A percentile compares a stretch with the other conserved stretches of the same genome.
Conservation (phyloP, 768 basidiomycete species). For the Dentipellis sp. region DNA sequence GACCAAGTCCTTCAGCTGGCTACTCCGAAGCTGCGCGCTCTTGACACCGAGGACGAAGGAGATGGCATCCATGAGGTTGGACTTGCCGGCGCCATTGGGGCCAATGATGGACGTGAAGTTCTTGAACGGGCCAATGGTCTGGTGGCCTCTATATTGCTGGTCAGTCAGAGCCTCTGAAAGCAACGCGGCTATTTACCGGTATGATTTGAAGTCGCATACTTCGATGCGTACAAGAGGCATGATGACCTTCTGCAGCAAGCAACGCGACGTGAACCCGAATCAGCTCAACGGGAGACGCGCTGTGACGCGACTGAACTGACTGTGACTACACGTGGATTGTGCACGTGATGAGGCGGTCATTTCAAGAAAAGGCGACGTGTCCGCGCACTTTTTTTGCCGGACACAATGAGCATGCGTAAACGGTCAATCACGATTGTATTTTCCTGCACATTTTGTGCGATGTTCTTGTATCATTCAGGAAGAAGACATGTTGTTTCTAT, state of each 20-base stretch:
- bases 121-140: constrained; percentile 84
- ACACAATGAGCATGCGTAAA: too few relatives aligned
- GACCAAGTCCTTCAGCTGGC: constrained; percentile 90
- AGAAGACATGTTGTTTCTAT: too few relatives aligned
- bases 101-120: constrained; percentile 96
- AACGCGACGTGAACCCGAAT: neutral
- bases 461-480: too few relatives aligned
- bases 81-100: constrained; percentile 98
- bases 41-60: constrained; percentile 97
- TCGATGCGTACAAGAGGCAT: constrained; percentile 87
- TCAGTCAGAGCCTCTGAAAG: constrained; percentile 2
- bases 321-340: too few relatives aligned
- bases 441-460: too few relatives aligned
- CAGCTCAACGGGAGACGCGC: too few relatives aligned
- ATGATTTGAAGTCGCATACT: constrained; percentile 96
- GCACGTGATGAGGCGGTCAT: too few relatives aligned
- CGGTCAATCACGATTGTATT: too few relatives aligned
- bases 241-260: neutral
- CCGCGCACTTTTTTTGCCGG: too few relatives aligned
- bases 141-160: constrained; percentile 47
- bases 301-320: too few relatives aligned
- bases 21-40: constrained; percentile 85
- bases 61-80: constrained; percentile 99
- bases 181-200: constrained; percentile 38
- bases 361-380: too few relatives aligned